Evolutionary conservation across 176 grass and related monocot genomes (phyloP).

Genomic region (Miscanthus lutarioriparius): DNA sequence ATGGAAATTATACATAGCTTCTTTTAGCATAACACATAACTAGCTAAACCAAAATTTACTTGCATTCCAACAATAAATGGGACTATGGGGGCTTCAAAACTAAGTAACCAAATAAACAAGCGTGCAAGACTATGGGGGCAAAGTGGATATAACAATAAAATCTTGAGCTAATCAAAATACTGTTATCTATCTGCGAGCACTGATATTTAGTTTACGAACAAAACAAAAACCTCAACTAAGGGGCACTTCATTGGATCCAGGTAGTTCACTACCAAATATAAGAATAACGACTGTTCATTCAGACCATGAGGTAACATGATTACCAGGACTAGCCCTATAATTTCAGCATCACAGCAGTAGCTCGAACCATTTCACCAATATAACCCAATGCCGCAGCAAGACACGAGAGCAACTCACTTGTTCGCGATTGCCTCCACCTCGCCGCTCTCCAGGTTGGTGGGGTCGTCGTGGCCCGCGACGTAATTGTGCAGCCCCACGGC

Average conservation of each 20-base stretch:
- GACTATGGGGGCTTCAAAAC: neutral
- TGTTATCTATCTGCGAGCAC: neutral
- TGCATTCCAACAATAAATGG: neutral
- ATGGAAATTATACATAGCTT: conserved; percentile 6
- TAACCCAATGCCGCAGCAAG: neutral
- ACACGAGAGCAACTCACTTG: conserved; percentile 51
- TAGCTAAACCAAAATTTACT: neutral
- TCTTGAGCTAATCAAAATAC: neutral
- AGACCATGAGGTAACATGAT: neutral
- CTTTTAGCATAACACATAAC: conserved; percentile 6
- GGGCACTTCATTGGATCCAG: neutral
- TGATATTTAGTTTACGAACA: neutral
- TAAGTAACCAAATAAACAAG: neutral
- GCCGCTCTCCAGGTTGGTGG: conserved; percentile 51
- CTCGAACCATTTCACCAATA: neutral
- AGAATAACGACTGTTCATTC: neutral
- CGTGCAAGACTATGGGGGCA: neutral
- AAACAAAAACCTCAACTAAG: neutral
- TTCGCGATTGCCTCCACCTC: conserved; percentile 71
- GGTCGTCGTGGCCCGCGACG: conserved; percentile 69
- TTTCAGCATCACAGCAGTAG: neutral
- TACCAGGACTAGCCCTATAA: neutral
- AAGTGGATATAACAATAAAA: neutral
- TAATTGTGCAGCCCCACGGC: conserved; percentile 84
- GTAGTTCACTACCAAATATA: neutral